A percentile compares a stretch with the other conserved stretches of the same genome.
Conservation (phyloP, 257 asterid species). For the Solanum etuberosum region DNA sequence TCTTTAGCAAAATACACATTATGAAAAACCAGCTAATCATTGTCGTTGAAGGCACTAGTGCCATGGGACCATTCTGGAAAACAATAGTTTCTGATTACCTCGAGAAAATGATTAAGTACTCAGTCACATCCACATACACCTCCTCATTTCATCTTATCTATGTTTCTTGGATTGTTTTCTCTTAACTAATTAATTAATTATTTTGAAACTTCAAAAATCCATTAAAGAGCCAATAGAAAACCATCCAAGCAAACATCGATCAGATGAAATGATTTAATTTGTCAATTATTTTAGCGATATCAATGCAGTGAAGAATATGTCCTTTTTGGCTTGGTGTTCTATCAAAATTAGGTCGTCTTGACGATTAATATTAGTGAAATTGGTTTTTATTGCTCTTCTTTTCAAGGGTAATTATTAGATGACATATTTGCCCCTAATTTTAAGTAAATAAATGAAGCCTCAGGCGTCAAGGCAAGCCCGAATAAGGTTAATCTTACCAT, state of each 20-base stretch:
- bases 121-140: background rate
- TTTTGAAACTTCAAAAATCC: too few relatives aligned
- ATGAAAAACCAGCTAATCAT: slow-evolving; percentile 59
- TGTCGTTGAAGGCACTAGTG: slow-evolving; percentile 88
- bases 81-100: slow-evolving; percentile 67
- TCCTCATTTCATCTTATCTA: background rate
- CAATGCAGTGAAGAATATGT: background rate
- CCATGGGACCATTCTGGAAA: slow-evolving; percentile 69
- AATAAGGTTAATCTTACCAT: too few relatives aligned
- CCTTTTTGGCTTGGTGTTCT: background rate
- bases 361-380: background rate
- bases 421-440: background rate
- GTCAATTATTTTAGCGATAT: background rate
- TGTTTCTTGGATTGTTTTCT: background rate
- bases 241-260: too few relatives aligned
- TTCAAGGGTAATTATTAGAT: background rate
- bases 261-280: background rate
- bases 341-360: background rate
- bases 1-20: background rate
- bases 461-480: too few relatives aligned
- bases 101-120: slow-evolving; percentile 61
- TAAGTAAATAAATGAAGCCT: too few relatives aligned
- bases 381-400: background rate
- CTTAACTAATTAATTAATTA: background rate
- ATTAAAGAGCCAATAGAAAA: too few relatives aligned